A percentile compares a stretch with the other conserved stretches of the same genome.
phyloP scores from a whole-genome alignment of 2,329 filamentous ascomycete genomes.

The Metarhizium guizhouense region DNA sequence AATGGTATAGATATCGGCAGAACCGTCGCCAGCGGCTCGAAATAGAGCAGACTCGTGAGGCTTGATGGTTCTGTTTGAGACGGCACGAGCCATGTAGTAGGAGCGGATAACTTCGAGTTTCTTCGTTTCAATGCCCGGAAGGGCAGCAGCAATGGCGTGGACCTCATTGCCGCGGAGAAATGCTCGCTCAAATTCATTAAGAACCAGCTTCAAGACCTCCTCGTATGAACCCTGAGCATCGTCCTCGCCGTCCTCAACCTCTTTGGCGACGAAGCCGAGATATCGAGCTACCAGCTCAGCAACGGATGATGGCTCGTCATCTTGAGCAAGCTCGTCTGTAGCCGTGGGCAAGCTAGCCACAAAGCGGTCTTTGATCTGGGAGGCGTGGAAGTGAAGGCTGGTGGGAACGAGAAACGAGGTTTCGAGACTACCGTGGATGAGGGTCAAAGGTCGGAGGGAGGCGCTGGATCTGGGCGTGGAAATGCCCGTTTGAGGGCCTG shows the following conservation, averaged over 20 bases:
- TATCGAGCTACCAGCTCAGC: slow-evolving; percentile 89
- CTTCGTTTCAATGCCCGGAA: slow-evolving; percentile 88
- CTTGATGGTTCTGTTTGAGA: slow-evolving; percentile 77
- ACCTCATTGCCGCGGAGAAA: slow-evolving; percentile 95
- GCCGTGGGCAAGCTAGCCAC: slow-evolving; percentile 74
- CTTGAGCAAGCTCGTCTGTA: slow-evolving; percentile 94
- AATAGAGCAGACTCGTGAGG: slow-evolving; percentile 89
- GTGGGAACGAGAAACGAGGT: slow-evolving; percentile 94
- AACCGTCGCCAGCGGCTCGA: slow-evolving; percentile 74
- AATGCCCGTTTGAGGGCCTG: slow-evolving; percentile 87
- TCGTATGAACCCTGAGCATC: slow-evolving; percentile 80
- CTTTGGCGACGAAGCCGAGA: slow-evolving; percentile 78
- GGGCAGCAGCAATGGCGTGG: slow-evolving; percentile 74
- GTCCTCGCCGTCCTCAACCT: slow-evolving; percentile 90
- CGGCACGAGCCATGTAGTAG: slow-evolving; percentile 85
- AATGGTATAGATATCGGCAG: slow-evolving; percentile 82
- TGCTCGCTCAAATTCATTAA: slow-evolving; percentile 93
- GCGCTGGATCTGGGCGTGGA: slow-evolving; percentile 91
- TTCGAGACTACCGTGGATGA: slow-evolving; percentile 91
- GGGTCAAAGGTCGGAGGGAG: slow-evolving; percentile 82
- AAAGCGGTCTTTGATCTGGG: slow-evolving; percentile 89
- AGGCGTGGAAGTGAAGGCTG: slow-evolving; percentile 89
- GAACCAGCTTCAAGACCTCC: slow-evolving; percentile 82
- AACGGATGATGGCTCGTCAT: slow-evolving; percentile 97
- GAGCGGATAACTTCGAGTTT: slow-evolving; percentile 82